phyloP scores from a whole-genome alignment of 2,329 filamentous ascomycete species.

The Colletotrichum abscissum region DNA sequence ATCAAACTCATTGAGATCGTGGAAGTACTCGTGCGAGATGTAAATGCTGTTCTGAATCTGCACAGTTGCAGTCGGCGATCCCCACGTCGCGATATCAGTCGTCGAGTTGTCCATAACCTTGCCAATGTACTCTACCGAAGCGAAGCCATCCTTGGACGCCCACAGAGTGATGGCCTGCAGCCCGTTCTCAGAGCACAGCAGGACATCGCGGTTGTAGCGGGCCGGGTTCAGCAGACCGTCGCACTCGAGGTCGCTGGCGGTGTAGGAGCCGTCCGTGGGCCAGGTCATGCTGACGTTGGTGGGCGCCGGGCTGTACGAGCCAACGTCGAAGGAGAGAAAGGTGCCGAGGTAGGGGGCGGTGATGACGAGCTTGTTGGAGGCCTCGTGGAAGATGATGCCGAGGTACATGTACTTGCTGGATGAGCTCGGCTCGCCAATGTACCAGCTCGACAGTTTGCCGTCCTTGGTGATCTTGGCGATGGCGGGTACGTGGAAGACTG shows the following conservation, averaged over 20 bases:
- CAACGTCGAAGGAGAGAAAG: not conserved
- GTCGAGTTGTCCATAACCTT: not conserved
- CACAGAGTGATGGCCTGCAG: not conserved
- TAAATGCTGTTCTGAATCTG: not conserved
- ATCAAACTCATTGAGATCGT: not conserved
- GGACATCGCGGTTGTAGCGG: not conserved
- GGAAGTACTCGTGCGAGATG: not conserved
- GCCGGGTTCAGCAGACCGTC: not conserved
- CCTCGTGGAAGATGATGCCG: not conserved
- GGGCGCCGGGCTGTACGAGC: not conserved
- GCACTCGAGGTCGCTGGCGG: not conserved
- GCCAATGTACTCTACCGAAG: not conserved
- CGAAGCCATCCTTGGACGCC: not conserved
- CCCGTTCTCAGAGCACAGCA: not conserved
- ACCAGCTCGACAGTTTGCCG: conserved; percentile 3
- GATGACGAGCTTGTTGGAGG: conserved; percentile 6
- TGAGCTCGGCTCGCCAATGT: conserved; percentile 1
- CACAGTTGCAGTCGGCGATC: not conserved
- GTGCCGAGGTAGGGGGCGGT: not conserved
- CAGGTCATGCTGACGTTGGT: not conserved
- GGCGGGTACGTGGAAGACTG: not conserved
- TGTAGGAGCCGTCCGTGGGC: not conserved
- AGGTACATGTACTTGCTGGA: conserved; percentile 10
- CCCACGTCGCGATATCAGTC: not conserved
- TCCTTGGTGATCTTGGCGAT: not conserved